Percentiles rank a stretch among this genome's conserved stretches.
phyloP scores from a whole-genome alignment of 1,284 basidiomycete genomes.

The Schizopora paradoxa region DNA sequence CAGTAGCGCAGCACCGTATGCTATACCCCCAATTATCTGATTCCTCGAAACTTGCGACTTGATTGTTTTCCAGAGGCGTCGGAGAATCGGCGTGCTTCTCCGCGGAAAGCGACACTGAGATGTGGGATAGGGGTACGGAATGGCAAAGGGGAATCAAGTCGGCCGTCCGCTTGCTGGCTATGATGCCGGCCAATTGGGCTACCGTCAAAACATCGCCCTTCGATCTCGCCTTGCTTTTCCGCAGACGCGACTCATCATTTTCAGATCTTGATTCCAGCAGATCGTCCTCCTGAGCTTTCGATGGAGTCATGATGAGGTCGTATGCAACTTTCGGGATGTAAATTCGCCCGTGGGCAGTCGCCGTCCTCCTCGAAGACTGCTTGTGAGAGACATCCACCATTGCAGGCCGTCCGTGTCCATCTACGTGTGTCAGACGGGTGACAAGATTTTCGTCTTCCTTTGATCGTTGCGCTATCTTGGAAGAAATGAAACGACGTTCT shows the following conservation, averaged over 20 bases:
- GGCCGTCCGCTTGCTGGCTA: constrained; percentile 79
- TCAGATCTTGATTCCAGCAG: neutral
- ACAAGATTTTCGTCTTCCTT: neutral
- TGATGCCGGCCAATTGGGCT: constrained; percentile 81
- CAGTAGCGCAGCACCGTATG: constrained; percentile 61
- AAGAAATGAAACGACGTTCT: neutral
- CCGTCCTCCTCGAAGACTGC: constrained; percentile 55
- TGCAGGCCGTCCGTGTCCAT: constrained; percentile 57
- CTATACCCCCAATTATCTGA: constrained; percentile 33
- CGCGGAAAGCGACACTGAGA: constrained; percentile 56
- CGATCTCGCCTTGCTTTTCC: constrained; percentile 43
- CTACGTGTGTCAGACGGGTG: constrained; percentile 59
- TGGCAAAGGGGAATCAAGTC: constrained; percentile 85
- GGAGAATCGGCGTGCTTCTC: constrained; percentile 28
- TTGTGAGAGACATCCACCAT: constrained; percentile 83
- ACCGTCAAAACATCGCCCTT: constrained; percentile 79
- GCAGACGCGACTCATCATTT: constrained; percentile 27
- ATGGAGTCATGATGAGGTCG: constrained; percentile 47
- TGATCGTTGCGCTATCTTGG: neutral
- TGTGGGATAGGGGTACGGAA: constrained; percentile 64
- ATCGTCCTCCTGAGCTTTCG: constrained; percentile 19
- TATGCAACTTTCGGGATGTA: constrained; percentile 63
- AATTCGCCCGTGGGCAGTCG: constrained; percentile 77
- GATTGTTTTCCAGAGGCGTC: neutral
- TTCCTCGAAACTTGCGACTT: neutral